Conservation (phyloP, 108 stramenopile genomes). For the Chaetoceros tenuissimus region DNA sequence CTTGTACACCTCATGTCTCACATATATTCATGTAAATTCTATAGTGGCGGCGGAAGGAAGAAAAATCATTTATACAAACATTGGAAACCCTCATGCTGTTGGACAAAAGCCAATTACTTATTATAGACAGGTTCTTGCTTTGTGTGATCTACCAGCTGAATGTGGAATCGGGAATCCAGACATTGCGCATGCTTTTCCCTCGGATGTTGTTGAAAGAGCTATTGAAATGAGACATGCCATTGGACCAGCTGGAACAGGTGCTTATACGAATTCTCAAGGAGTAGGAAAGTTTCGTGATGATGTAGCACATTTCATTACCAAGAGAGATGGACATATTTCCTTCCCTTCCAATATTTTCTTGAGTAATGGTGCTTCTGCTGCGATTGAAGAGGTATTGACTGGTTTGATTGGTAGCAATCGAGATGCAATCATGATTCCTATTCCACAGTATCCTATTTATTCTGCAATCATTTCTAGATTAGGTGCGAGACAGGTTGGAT, state of each 20-base stretch:
- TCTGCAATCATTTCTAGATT: conserved; percentile 69
- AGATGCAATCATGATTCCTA: conserved; percentile 89
- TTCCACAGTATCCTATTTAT: conserved; percentile 96
- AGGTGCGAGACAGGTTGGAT: conserved; percentile 79
- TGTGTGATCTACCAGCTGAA: conserved; percentile 77
- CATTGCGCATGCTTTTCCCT: conserved; percentile 39
- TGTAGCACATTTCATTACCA: conserved; percentile 60
- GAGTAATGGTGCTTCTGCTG: conserved; percentile 87
- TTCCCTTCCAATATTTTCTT: conserved; percentile 81
- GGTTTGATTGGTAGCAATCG: conserved; percentile 62
- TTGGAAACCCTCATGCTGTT: conserved; percentile 94
- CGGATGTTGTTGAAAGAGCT: conserved; percentile 59
- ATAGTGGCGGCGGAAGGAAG: conserved; percentile 52
- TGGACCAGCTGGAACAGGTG: conserved; percentile 62
- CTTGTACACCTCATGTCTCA: not conserved
- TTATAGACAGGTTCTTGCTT: conserved; percentile 77
- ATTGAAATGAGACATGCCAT: conserved; percentile 51
- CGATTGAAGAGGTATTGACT: conserved; percentile 68
- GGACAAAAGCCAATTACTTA: conserved; percentile 84
- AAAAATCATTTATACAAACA: conserved; percentile 76
- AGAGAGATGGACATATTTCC: conserved; percentile 64
- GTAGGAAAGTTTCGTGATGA: conserved; percentile 58
- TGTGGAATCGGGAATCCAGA: conserved; percentile 54
- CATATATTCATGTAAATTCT: conserved; percentile 12
- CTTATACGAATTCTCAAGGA: conserved; percentile 75